Base-by-base conservation (phyloP, 768 basidiomycete genomes). In the Lactarius sanguifluus region DNA sequence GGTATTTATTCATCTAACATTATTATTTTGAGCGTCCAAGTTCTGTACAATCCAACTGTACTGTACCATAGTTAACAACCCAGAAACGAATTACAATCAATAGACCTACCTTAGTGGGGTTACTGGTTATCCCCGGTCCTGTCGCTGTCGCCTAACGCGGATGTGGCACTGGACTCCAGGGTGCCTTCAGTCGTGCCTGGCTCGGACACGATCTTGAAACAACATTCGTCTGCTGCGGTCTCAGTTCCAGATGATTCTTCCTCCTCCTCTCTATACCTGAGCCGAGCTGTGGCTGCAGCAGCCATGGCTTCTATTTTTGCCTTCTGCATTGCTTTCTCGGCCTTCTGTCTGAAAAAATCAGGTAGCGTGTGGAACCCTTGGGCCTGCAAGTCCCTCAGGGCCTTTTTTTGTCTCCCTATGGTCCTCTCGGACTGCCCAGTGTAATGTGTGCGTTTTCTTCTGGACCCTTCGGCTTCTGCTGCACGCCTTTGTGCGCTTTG, bases 1-100 rank as follows among this genome's bases (percentile, higher is more conserved):
- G 1, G 50, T 25, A 52, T 52, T 52, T 52, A 52, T 52, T 52
- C 50, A 52, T 52, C 25, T 52, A 52, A 52, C 50, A 25, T 52
- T 52, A 52, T 50, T 50, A 40, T 40, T 40, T 16, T 40, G 38
- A 40, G 38, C 38, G 15, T 47, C 45, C 45, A 47, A 23, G 45
- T 47, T 50, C 47, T 12, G 10, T 47, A n/a, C n/a, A 41, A 47
- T 50, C 47, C 25, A 52, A 13, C 36, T 25, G 13, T 52, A 52
- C 50, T 52, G 50, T 52, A 52, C 50, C 5, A 25, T 52, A 52
- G 50, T 52, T 25, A 52, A 52, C 50, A 52, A 25, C 50, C 5
- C 50, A 52, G 25, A 50, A 28, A 13, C 25, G 50, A 52, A 5
- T 12, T 7, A 25, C 50, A 25, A 52, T 15, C 25, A 28, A 28